phyloP scores from a whole-genome alignment of 495 filamentous ascomycete genomes.

The Neurospora pannonica region DNA sequence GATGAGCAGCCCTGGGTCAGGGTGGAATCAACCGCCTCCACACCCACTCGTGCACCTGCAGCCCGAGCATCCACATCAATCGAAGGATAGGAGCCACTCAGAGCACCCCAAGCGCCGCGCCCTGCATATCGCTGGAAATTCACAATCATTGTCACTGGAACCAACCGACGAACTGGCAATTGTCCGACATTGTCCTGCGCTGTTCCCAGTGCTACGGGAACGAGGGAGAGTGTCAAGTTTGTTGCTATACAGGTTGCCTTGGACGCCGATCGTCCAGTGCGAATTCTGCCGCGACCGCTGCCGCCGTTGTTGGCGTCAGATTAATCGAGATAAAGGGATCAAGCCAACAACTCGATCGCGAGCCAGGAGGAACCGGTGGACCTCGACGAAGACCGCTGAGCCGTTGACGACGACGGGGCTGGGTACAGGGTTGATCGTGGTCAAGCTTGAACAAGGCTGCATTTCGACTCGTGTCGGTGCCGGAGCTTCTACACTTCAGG shows the following conservation, averaged over 20 bases:
- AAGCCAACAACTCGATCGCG: not conserved
- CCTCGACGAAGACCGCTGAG: not conserved
- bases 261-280: not conserved
- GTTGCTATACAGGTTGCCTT: not conserved
- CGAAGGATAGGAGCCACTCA: not conserved
- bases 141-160: not conserved
- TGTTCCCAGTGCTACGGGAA: not conserved
- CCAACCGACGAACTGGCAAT: not conserved
- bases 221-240: not conserved
- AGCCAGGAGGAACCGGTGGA: not conserved
- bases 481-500: not conserved
- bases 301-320: not conserved
- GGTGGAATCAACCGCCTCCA: not conserved
- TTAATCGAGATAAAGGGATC: not conserved
- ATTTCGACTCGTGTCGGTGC: not conserved
- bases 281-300: not conserved
- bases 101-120: not conserved
- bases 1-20: not conserved
- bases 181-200: not conserved
- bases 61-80: not conserved
- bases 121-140: conserved; percentile 3
- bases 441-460: not conserved
- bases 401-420: not conserved
- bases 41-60: not conserved
- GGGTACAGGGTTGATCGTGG: not conserved